phyloP scores from a whole-genome alignment of 257 asterid genomes.

The Fraxinus cuspidata region DNA sequence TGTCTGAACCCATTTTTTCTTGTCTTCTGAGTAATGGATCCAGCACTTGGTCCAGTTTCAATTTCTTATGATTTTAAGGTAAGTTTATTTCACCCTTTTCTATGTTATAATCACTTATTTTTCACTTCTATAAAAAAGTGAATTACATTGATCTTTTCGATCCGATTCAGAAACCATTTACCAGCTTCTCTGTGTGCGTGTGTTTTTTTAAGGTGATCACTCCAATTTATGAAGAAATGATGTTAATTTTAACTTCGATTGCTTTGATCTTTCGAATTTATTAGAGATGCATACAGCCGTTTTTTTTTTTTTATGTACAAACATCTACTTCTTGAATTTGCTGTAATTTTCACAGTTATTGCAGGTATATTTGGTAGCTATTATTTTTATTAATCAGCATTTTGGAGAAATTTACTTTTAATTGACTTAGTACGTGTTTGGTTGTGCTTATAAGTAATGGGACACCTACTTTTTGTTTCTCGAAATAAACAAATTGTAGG shows the following conservation, averaged over 20 bases:
- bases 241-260: constrained; percentile 14
- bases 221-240: not conserved
- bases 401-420: constrained; percentile 17
- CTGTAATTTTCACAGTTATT: not conserved
- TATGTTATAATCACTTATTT: not conserved
- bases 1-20: not conserved
- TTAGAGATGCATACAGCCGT: constrained; percentile 16
- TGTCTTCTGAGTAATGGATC: constrained; percentile 43
- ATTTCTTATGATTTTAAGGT: constrained; percentile 49
- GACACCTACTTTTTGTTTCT: no score
- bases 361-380: not conserved
- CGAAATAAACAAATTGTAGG: no score
- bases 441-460: no score
- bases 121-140: not conserved
- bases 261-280: constrained; percentile 9
- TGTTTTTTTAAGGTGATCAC: not conserved
- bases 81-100: constrained; percentile 27
- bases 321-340: constrained; percentile 34
- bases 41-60: constrained; percentile 44
- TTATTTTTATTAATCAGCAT: constrained; percentile 10
- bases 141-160: constrained; percentile 1
- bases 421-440: not conserved
- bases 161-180: constrained; percentile 1
- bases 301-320: constrained; percentile 8
- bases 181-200: not conserved